Evolutionary conservation across 2,329 filamentous ascomycete genomes (phyloP).

Genomic region (Xylariaceae sp.): DNA sequence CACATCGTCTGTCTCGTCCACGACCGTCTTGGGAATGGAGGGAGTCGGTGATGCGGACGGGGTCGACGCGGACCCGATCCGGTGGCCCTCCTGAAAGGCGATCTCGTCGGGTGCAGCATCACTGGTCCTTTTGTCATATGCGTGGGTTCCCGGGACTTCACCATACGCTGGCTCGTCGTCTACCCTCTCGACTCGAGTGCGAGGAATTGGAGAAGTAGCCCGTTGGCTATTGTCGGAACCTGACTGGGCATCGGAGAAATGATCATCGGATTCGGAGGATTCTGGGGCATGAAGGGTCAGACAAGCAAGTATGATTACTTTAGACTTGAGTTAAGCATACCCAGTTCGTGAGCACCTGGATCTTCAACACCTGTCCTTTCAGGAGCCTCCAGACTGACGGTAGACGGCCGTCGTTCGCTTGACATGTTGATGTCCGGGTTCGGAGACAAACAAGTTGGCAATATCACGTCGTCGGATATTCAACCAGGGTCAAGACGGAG

Average conservation of each 20-base stretch:
- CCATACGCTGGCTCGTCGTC: conserved; percentile 56
- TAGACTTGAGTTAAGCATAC: conserved; percentile 35
- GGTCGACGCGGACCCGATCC: conserved; percentile 16
- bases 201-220: conserved; percentile 51
- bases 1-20: conserved; percentile 48
- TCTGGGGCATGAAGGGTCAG: conserved; percentile 19
- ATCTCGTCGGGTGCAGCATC: conserved; percentile 61
- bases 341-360: conserved; percentile 57
- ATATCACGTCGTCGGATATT: conserved; percentile 1
- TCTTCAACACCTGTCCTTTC: conserved; percentile 42
- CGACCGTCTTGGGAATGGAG: conserved; percentile 48
- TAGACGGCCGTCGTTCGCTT: conserved; percentile 23
- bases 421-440: conserved; percentile 22
- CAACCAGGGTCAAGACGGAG: too few relatives aligned
- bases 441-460: conserved; percentile 3
- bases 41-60: conserved; percentile 33
- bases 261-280: conserved; percentile 61
- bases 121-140: conserved; percentile 50
- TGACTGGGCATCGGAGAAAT: conserved; percentile 65
- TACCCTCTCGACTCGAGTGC: conserved; percentile 55
- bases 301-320: not conserved
- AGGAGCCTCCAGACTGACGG: conserved; percentile 29
- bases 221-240: conserved; percentile 38
- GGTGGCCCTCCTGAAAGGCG: conserved; percentile 40
- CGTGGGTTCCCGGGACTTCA: conserved; percentile 58